Conservation (phyloP, 73 alveolate genomes). For the Paramecium caudatum region DNA sequence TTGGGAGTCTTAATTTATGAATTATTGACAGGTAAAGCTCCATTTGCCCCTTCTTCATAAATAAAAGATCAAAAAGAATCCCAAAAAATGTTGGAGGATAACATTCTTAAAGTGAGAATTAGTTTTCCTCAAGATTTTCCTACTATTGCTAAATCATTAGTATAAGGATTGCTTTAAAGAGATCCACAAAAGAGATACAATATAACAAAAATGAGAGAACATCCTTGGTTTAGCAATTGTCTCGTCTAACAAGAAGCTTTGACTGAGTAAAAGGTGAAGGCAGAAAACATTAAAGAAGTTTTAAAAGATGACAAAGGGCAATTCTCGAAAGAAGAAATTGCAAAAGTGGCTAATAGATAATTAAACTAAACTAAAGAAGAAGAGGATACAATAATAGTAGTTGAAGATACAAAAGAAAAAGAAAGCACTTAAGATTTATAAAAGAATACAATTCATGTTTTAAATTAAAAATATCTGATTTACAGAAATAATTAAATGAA, state of each 20-base stretch:
- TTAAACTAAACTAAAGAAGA: slow-evolving; percentile 29
- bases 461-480: slow-evolving; percentile 44
- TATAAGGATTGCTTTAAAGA: slow-evolving; percentile 77
- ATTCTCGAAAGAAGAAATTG: slow-evolving; percentile 53
- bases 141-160: slow-evolving; percentile 79
- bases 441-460: slow-evolving; percentile 29
- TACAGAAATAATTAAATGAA: slow-evolving; percentile 36
- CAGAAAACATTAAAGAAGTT: slow-evolving; percentile 48
- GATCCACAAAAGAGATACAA: slow-evolving; percentile 82
- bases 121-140: slow-evolving; percentile 84
- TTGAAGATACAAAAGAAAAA: slow-evolving; percentile 12
- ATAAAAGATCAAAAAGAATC: slow-evolving; percentile 63
- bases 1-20: slow-evolving; percentile 86
- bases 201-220: slow-evolving; percentile 81
- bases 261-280: slow-evolving; percentile 60
- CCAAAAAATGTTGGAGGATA: slow-evolving; percentile 67
- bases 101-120: slow-evolving; percentile 77
- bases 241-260: slow-evolving; percentile 73
- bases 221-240: slow-evolving; percentile 83
- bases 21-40: slow-evolving; percentile 87
- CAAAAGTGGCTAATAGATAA: slow-evolving; percentile 54
- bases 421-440: background rate
- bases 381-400: slow-evolving; percentile 54
- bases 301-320: slow-evolving; percentile 36
- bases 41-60: slow-evolving; percentile 79